phyloP scores from a whole-genome alignment of 352 stramenopile genomes.

The Salisapilia sapeloensis region DNA sequence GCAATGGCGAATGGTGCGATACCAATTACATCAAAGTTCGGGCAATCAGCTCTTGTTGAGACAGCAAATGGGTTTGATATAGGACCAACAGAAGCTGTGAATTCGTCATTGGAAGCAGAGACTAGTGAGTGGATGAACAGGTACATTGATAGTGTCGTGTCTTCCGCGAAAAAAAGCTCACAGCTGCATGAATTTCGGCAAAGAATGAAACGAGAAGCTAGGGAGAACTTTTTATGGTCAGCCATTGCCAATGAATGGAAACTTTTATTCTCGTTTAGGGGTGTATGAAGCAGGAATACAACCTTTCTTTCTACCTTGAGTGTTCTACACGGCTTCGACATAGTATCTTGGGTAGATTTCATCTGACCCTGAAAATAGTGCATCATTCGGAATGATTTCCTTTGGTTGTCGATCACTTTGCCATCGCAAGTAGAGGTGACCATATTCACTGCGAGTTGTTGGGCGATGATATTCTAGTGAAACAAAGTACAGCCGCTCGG shows the following conservation, averaged over 20 bases:
- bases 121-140: no score
- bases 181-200: no score
- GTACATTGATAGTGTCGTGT: no score
- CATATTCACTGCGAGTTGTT: slow-evolving; percentile 2
- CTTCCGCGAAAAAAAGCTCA: no score
- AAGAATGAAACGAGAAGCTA: not conserved
- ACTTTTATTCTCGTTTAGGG: no score
- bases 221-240: no score
- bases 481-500: slow-evolving; percentile 15
- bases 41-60: slow-evolving; percentile 40
- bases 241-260: no score
- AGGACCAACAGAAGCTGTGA: no score
- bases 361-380: slow-evolving; percentile 7
- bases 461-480: slow-evolving; percentile 19
- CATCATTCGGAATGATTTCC: slow-evolving; percentile 7
- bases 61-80: slow-evolving; percentile 57
- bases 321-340: no score
- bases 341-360: slow-evolving; percentile 13
- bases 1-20: slow-evolving; percentile 81
- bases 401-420: slow-evolving; percentile 8
- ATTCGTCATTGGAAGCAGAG: not conserved
- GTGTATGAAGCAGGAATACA: no score
- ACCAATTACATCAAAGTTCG: slow-evolving; percentile 73
- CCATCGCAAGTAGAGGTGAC: slow-evolving; percentile 10
- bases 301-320: no score